These are phyloP conservation scores for Hericium erinaceus DNA, from an alignment of 768 basidiomycete species.

Conservation along the genomic window DNA sequence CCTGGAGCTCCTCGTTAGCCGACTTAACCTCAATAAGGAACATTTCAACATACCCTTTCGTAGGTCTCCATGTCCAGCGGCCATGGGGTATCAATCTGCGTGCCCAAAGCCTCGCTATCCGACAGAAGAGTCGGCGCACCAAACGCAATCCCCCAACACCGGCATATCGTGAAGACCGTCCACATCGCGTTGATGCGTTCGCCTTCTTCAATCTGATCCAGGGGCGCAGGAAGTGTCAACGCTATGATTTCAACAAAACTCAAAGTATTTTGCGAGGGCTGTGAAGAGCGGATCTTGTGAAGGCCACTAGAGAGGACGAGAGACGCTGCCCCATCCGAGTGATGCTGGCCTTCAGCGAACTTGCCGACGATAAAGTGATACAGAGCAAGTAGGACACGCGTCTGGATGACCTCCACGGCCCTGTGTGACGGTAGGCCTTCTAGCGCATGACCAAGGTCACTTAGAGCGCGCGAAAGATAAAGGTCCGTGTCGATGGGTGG, in stretches of 20 bases:
- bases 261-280: constrained; percentile 5
- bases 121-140: too few species aligned
- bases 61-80: too few species aligned
- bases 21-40: constrained; percentile 20
- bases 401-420: constrained; percentile 26
- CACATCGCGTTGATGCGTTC: too few species aligned
- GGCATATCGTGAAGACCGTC: too few species aligned
- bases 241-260: constrained; percentile 6
- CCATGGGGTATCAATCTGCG: too few species aligned
- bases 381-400: constrained; percentile 23
- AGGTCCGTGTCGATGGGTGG: constrained; percentile 23
- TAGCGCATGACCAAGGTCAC: constrained; percentile 33
- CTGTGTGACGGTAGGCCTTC: constrained; percentile 23
- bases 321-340: constrained; percentile 21
- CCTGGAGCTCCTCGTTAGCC: constrained; percentile 25
- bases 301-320: constrained; percentile 21
- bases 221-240: too few species aligned
- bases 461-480: constrained; percentile 39
- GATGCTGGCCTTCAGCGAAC: constrained; percentile 22
- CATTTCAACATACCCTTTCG: too few species aligned
- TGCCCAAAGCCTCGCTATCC: too few species aligned
- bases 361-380: constrained; percentile 22
- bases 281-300: constrained; percentile 16
- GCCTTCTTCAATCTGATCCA: too few species aligned
- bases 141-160: too few species aligned